Percentiles rank a stretch among this genome's conserved stretches.
phyloP scores from a whole-genome alignment of 2,329 filamentous ascomycete genomes.

The Alternaria gansuensis region DNA sequence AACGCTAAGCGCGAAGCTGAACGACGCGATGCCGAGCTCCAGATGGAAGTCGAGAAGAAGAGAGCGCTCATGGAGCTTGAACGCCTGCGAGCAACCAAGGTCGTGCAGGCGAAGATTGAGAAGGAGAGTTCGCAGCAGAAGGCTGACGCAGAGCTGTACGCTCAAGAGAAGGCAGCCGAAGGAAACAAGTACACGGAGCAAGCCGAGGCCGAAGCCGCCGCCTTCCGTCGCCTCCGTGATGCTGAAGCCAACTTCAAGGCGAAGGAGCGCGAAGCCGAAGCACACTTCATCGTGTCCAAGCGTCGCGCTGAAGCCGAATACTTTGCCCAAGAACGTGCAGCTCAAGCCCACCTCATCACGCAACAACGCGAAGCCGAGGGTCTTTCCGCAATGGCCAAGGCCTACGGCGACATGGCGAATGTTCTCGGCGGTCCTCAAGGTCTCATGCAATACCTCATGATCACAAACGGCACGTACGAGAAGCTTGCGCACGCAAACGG shows the following conservation, averaged over 20 bases:
- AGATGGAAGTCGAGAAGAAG: conserved; percentile 78
- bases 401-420: conserved; percentile 75
- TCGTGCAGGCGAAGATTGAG: conserved; percentile 77
- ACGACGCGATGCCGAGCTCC: conserved; percentile 79
- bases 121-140: conserved; percentile 74
- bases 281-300: conserved; percentile 60
- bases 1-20: conserved; percentile 77
- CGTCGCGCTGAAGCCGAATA: conserved; percentile 53
- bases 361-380: conserved; percentile 80
- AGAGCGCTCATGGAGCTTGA: conserved; percentile 83
- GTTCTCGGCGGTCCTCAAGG: conserved; percentile 82
- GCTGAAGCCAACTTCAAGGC: conserved; percentile 57
- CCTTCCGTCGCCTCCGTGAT: conserved; percentile 52
- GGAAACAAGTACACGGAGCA: conserved; percentile 67
- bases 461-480: conserved; percentile 81
- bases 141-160: conserved; percentile 65
- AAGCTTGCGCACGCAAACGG: conserved; percentile 82
- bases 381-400: conserved; percentile 77
- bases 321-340: conserved; percentile 60
- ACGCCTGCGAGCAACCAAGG: conserved; percentile 76
- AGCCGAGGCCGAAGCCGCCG: conserved; percentile 65
- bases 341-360: conserved; percentile 67
- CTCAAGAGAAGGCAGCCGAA: conserved; percentile 62
- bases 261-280: conserved; percentile 57
- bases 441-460: conserved; percentile 86